phyloP scores from a whole-genome alignment of 1,139 yeast species.

The Ogataea hybrid region DNA sequence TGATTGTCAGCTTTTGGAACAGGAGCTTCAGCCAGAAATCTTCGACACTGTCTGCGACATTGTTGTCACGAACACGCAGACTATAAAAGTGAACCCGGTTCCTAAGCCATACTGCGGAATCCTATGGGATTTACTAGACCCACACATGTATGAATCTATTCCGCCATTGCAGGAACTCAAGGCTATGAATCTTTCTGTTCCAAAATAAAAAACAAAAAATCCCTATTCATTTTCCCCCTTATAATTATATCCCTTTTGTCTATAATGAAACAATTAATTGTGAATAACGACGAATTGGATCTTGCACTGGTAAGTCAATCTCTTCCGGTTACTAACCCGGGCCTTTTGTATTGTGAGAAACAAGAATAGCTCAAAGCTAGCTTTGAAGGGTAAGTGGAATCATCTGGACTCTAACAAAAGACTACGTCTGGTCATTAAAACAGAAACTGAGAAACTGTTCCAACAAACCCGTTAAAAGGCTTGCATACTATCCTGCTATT shows the following conservation, averaged over 20 bases:
- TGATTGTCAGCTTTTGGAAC: conserved; percentile 28
- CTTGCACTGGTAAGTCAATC: conserved; percentile 15
- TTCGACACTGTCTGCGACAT: conserved; percentile 32
- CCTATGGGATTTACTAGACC: conserved; percentile 27
- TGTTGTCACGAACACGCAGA: conserved; percentile 26
- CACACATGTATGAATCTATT: conserved; percentile 27
- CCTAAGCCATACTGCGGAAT: conserved; percentile 29
- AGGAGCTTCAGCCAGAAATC: conserved; percentile 27
- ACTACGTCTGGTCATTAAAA: not conserved
- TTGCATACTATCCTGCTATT: conserved; percentile 1
- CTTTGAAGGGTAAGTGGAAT: conserved; percentile 10
- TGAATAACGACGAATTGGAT: conserved; percentile 8
- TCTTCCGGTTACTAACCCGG: conserved; percentile 3
- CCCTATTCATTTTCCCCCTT: conserved; percentile 4
- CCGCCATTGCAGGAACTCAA: conserved; percentile 29
- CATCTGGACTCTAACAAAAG: not conserved
- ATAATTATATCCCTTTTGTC: not conserved
- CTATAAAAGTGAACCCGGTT: conserved; percentile 18
- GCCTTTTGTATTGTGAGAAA: conserved; percentile 10
- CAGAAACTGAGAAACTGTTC: not conserved
- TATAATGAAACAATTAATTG: not conserved
- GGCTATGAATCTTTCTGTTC: conserved; percentile 8
- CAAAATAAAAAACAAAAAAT: conserved; percentile 1
- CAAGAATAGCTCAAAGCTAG: conserved; percentile 8
- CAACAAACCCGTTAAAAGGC: not conserved